phyloP scores from a whole-genome alignment of 2,329 filamentous ascomycete species.

The Microsporum canis region DNA sequence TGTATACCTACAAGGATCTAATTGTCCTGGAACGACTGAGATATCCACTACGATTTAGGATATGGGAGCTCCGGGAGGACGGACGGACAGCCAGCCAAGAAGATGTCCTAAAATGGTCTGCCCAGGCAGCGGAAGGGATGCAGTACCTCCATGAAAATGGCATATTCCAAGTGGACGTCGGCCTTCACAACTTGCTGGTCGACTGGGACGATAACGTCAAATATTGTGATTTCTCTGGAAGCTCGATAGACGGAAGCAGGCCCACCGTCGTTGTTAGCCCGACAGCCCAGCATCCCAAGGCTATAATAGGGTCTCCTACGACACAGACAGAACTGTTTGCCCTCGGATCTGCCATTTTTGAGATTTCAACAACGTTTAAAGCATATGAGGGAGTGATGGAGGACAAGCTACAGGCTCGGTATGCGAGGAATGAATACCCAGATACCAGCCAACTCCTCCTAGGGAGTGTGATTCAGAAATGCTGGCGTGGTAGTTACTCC shows the following conservation, averaged over 20 bases:
- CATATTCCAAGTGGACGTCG: conserved; percentile 16
- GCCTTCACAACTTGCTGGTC: conserved; percentile 15
- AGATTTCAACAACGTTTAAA: conserved; percentile 13
- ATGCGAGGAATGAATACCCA: conserved; percentile 9
- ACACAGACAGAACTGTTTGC: conserved; percentile 15
- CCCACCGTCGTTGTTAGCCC: conserved; percentile 2
- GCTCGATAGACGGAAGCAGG: conserved; percentile 15
- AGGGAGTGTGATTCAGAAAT: conserved; percentile 13
- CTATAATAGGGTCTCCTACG: conserved; percentile 7
- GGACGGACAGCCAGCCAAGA: background rate
- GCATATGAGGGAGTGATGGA: conserved; percentile 11
- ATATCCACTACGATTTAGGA: conserved; percentile 7
- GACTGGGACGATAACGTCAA: conserved; percentile 14
- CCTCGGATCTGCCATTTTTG: conserved; percentile 15
- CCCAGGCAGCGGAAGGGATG: conserved; percentile 13
- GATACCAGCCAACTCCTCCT: conserved; percentile 12
- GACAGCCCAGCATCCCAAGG: background rate
- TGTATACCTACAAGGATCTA: background rate
- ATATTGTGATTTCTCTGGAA: conserved; percentile 15
- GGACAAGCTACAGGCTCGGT: conserved; percentile 6
- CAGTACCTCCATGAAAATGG: conserved; percentile 12
- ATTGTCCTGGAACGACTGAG: conserved; percentile 9
- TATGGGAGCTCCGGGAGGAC: conserved; percentile 5
- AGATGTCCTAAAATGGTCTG: conserved; percentile 12
- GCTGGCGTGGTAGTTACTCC: conserved; percentile 14